Conservation (phyloP, 345 rosid species). For the Fremontodendron californicum region DNA sequence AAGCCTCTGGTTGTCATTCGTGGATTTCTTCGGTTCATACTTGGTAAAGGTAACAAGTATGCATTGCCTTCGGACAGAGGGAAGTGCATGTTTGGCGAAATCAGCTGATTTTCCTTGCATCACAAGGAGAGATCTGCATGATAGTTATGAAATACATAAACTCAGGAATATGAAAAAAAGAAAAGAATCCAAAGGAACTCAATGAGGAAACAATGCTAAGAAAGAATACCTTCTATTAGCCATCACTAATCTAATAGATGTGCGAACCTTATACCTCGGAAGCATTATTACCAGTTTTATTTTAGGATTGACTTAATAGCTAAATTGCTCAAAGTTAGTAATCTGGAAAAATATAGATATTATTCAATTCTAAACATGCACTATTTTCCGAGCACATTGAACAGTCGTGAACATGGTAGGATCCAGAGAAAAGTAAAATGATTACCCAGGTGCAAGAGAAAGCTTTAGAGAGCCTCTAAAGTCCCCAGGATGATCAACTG, state of each 20-base stretch:
- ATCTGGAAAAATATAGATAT: background rate
- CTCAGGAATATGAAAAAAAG: background rate
- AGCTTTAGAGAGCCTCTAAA: slow-evolving; percentile 80
- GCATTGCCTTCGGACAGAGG: slow-evolving; percentile 61
- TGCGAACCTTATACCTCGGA: background rate
- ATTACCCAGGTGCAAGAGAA: slow-evolving; percentile 79
- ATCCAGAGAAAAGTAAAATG: background rate
- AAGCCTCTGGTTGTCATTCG: slow-evolving; percentile 33
- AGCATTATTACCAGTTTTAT: background rate
- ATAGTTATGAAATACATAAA: background rate
- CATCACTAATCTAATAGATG: background rate
- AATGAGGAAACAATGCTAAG: background rate
- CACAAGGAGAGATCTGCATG: slow-evolving; percentile 58
- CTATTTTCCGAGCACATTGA: background rate
- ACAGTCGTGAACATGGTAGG: background rate
- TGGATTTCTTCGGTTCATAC: slow-evolving; percentile 47
- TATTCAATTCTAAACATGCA: background rate
- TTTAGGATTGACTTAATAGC: background rate
- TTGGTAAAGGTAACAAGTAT: slow-evolving; percentile 72
- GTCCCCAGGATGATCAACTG: slow-evolving; percentile 66
- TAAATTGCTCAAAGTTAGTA: background rate
- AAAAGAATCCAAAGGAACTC: background rate
- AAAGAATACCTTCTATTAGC: background rate
- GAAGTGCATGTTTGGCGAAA: slow-evolving; percentile 70
- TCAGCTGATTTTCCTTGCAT: slow-evolving; percentile 81